Conservation (phyloP, 2,329 filamentous ascomycete species). For the Plectosphaerella sp. region DNA sequence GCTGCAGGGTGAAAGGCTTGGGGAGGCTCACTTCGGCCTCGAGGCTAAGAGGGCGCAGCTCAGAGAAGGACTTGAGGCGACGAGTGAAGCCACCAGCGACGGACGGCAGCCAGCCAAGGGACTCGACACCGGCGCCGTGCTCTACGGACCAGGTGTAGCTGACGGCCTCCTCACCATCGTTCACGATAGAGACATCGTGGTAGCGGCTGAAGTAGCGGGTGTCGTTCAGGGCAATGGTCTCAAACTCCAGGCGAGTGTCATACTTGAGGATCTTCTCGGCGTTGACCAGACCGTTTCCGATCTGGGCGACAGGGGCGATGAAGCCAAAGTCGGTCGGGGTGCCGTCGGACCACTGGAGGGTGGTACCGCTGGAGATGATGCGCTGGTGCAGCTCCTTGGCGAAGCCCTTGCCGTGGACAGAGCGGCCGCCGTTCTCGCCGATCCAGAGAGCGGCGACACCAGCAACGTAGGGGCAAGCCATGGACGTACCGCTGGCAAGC, state of each 20-base stretch:
- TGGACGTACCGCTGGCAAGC: conserved; percentile 42
- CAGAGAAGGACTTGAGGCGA: conserved; percentile 13
- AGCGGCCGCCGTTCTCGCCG: conserved; percentile 23
- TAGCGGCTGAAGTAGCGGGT: conserved; percentile 29
- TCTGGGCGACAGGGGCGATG: conserved; percentile 28
- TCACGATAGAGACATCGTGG: conserved; percentile 24
- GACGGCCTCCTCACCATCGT: conserved; percentile 26
- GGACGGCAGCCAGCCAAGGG: conserved; percentile 12
- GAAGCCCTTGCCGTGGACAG: conserved; percentile 22
- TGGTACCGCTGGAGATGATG: conserved; percentile 26
- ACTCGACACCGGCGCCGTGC: conserved; percentile 30
- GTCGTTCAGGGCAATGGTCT: conserved; percentile 39
- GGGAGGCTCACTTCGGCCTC: conserved; percentile 14
- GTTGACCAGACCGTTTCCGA: conserved; percentile 36
- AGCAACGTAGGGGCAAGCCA: conserved; percentile 42
- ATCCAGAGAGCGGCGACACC: conserved; percentile 34
- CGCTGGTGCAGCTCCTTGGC: conserved; percentile 19
- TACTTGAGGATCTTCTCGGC: conserved; percentile 34
- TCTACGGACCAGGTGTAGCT: conserved; percentile 24
- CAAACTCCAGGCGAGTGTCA: conserved; percentile 28
- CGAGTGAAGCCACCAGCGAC: background rate
- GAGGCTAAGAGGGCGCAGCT: conserved; percentile 14
- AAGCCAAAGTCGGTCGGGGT: conserved; percentile 12
- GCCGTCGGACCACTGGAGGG: conserved; percentile 19
- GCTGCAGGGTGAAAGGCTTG: conserved; percentile 16